Conservation (phyloP, 768 basidiomycete genomes). For the Lactarius hatsudake region DNA sequence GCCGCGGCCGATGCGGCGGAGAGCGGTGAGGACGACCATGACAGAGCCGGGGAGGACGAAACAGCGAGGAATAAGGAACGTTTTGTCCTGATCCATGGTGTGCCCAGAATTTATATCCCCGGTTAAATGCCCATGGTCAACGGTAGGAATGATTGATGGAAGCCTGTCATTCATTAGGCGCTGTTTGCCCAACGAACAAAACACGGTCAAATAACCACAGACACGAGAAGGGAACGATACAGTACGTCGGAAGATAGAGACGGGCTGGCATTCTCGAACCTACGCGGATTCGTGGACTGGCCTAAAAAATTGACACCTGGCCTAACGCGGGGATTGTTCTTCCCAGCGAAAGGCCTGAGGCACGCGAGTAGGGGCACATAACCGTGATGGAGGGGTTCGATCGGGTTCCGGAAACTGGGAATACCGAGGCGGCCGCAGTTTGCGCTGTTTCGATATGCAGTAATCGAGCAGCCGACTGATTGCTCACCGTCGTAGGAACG, state of each 20-base stretch:
- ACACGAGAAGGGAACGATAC: not conserved
- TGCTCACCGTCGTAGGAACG: not conserved
- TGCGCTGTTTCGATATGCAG: too few relatives aligned
- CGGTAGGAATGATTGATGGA: too few relatives aligned
- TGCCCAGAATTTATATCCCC: not conserved
- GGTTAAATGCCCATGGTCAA: too few relatives aligned
- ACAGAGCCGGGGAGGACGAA: not conserved
- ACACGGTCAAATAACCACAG: too few relatives aligned
- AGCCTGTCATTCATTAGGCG: too few relatives aligned
- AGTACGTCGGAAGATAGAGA: too few relatives aligned
- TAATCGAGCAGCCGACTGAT: not conserved
- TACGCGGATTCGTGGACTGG: not conserved
- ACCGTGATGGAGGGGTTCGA: not conserved
- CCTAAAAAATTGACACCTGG: not conserved
- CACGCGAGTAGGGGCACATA: not conserved
- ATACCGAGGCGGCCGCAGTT: not conserved
- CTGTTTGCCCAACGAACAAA: too few relatives aligned
- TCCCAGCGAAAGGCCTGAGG: not conserved
- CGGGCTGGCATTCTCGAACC: slow-evolving; percentile 8
- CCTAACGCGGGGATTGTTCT: not conserved
- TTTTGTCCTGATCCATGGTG: not conserved
- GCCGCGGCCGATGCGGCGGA: slow-evolving; percentile 23
- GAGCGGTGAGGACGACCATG: slow-evolving; percentile 21
- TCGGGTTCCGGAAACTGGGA: not conserved
- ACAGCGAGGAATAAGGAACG: not conserved